These are phyloP conservation scores for Fusarium siculi DNA, from an alignment of 2,329 filamentous ascomycete species.

Conservation along the genomic window DNA sequence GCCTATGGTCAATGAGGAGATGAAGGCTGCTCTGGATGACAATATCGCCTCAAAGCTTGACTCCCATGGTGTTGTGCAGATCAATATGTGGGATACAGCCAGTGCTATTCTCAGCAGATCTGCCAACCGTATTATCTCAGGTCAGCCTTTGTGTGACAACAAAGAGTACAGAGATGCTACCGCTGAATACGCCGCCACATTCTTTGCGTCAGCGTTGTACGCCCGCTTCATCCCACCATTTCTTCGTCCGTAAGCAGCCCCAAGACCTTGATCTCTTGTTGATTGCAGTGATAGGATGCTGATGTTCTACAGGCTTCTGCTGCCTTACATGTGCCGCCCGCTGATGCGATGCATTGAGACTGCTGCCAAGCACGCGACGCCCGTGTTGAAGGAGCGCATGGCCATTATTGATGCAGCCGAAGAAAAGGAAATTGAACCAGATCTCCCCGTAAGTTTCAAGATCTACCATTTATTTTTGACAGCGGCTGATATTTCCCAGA, in stretches of 20 bases:
- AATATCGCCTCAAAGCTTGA: conserved; percentile 15
- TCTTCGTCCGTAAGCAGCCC: conserved; percentile 16
- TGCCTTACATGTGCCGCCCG: conserved; percentile 23
- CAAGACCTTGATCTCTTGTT: neutral
- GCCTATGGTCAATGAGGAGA: conserved; percentile 23
- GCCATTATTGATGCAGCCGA: conserved; percentile 20
- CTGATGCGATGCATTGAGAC: conserved; percentile 25
- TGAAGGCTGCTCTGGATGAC: conserved; percentile 14
- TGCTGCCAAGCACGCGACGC: conserved; percentile 22
- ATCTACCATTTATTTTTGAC: neutral
- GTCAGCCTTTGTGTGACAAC: conserved; percentile 24
- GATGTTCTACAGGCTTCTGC: conserved; percentile 1
- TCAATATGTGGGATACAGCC: conserved; percentile 28
- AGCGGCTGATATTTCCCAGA: neutral
- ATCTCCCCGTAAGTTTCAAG: neutral
- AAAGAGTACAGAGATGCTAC: conserved; percentile 24
- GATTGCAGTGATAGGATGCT: neutral
- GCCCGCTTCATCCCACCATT: conserved; percentile 27
- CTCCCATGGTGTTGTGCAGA: neutral
- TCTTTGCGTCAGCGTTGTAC: conserved; percentile 24
- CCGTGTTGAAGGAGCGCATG: conserved; percentile 17
- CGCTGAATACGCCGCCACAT: conserved; percentile 21
- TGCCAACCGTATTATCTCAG: conserved; percentile 28
- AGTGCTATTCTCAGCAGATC: conserved; percentile 24
- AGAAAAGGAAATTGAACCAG: conserved; percentile 8